phyloP scores from a whole-genome alignment of 2,329 filamentous ascomycete species.

The Pyricularia sp. region DNA sequence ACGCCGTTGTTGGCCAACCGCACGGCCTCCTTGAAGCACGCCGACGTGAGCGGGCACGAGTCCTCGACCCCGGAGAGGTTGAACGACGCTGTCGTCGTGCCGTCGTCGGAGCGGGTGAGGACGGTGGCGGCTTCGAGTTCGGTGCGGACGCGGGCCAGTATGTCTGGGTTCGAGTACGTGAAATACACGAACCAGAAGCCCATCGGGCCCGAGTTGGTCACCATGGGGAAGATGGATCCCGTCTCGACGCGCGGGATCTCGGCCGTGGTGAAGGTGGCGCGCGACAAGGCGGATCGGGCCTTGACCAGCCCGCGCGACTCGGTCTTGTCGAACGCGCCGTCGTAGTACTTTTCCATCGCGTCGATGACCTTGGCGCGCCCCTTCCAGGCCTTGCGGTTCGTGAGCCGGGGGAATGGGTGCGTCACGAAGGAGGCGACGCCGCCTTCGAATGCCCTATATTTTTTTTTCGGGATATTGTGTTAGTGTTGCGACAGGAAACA shows the following conservation, averaged over 20 bases:
- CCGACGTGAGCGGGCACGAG: conserved; percentile 30
- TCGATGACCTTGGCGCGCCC: conserved; percentile 15
- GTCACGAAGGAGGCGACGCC: conserved; percentile 17
- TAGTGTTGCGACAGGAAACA: too few relatives aligned
- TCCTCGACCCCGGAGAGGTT: conserved; percentile 26
- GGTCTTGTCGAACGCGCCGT: conserved; percentile 15
- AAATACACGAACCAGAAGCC: conserved; percentile 26
- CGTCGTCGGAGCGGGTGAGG: neutral
- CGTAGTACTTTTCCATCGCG: conserved; percentile 21
- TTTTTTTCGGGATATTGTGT: conserved; percentile 15
- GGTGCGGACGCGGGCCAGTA: conserved; percentile 15
- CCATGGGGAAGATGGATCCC: conserved; percentile 18
- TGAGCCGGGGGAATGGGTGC: conserved; percentile 10
- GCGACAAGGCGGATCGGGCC: conserved; percentile 10
- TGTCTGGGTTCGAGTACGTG: conserved; percentile 17
- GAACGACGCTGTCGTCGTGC: conserved; percentile 13
- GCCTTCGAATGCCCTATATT: conserved; percentile 18
- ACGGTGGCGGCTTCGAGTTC: conserved; percentile 18
- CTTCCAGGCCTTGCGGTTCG: conserved; percentile 19
- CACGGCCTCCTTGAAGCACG: conserved; percentile 34
- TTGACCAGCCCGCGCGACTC: conserved; percentile 17
- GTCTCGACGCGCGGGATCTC: conserved; percentile 22
- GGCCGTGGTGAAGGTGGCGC: conserved; percentile 11
- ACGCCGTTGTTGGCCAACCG: conserved; percentile 28
- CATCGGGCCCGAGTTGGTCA: conserved; percentile 25